Evolutionary conservation across 129 eudicot species (phyloP).

Genomic region (Saussurea involucrata): DNA sequence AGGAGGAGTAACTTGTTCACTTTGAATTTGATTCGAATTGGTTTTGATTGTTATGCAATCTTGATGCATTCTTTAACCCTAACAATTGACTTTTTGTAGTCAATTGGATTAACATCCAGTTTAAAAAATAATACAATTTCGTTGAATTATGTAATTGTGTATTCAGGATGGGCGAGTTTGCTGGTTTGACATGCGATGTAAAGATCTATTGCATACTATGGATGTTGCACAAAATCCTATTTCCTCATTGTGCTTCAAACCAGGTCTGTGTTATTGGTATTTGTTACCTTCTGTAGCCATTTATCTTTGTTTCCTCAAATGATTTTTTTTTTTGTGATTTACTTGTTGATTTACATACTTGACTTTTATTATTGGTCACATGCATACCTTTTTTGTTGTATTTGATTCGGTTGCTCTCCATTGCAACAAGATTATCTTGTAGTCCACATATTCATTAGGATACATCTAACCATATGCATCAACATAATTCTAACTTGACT

Average conservation of each 20-base stretch:
- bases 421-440: not conserved
- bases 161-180: slow-evolving; percentile 82
- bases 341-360: not conserved
- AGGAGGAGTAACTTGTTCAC: not conserved
- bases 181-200: slow-evolving; percentile 90
- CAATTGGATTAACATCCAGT: slow-evolving; percentile 2
- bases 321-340: not conserved
- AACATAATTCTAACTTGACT: not conserved
- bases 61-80: not conserved
- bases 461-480: not conserved
- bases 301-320: not conserved
- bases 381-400: not conserved
- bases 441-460: not conserved
- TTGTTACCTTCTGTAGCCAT: not conserved
- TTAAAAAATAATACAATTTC: not conserved
- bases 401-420: not conserved
- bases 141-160: slow-evolving; percentile 2
- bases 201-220: slow-evolving; percentile 57
- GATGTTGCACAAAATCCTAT: slow-evolving; percentile 64
- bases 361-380: not conserved
- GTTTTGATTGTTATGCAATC: not conserved
- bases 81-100: not conserved
- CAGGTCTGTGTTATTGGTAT: slow-evolving; percentile 44
- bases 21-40: not conserved
- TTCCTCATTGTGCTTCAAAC: slow-evolving; percentile 76